phyloP scores from a whole-genome alignment of 345 rosid genomes.

The Xanthoceras sorbifolium region DNA sequence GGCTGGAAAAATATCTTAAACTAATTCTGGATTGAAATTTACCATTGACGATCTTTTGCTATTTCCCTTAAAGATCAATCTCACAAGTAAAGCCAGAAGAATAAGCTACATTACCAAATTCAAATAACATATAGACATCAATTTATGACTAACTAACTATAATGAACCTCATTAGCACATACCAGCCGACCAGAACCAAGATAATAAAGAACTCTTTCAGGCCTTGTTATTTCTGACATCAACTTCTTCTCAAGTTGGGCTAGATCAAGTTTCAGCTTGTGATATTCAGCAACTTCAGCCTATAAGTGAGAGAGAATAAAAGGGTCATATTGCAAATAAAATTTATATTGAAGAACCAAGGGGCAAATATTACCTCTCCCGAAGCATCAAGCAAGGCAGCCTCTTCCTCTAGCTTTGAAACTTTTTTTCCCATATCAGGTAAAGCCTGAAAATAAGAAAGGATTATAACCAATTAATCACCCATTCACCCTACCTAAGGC shows the following conservation, averaged over 20 bases:
- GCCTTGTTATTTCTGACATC: constrained; percentile 90
- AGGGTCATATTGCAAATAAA: neutral
- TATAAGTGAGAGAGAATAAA: constrained; percentile 24
- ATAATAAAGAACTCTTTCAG: constrained; percentile 89
- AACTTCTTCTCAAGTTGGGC: constrained; percentile 88
- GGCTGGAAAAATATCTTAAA: neutral
- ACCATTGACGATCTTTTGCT: neutral
- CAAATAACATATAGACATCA: neutral
- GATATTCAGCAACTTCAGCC: constrained; percentile 91
- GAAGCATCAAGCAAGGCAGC: constrained; percentile 85
- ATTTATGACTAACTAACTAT: neutral
- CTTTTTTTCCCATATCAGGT: constrained; percentile 84
- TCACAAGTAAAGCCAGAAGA: neutral
- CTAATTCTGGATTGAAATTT: neutral
- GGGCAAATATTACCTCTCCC: constrained; percentile 67
- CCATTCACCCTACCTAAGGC: constrained; percentile 10
- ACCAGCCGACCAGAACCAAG: constrained; percentile 95
- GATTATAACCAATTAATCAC: constrained; percentile 20
- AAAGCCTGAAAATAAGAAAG: constrained; percentile 56
- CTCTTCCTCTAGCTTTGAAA: constrained; percentile 87
- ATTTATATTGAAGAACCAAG: constrained; percentile 17
- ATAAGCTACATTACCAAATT: neutral
- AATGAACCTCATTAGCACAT: constrained; percentile 28
- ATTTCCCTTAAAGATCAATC: neutral
- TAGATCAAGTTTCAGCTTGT: constrained; percentile 81